phyloP scores from a whole-genome alignment of 257 asterid species.

The Capsicum pubescens region DNA sequence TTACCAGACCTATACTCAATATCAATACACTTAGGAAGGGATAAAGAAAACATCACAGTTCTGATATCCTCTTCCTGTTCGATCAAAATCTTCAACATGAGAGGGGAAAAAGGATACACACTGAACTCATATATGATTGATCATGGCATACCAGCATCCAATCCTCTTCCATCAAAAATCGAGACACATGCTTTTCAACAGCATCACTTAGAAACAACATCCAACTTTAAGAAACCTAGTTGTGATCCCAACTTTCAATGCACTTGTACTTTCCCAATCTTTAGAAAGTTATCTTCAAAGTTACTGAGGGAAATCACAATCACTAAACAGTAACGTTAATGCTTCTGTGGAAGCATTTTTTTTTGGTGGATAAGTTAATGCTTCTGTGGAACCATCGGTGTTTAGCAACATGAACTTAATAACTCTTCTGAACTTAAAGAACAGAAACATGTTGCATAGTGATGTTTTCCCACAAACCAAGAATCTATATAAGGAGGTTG shows the following conservation, averaged over 20 bases:
- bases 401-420: background rate
- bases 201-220: background rate
- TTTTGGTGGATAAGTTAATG: background rate
- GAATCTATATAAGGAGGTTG: background rate
- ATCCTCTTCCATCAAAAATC: background rate
- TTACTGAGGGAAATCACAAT: background rate
- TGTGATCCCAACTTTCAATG: background rate
- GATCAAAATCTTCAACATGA: conserved; percentile 11
- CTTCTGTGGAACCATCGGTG: background rate
- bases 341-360: background rate
- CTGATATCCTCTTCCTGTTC: conserved; percentile 8
- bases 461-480: background rate
- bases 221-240: background rate
- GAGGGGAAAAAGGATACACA: background rate
- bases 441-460: background rate
- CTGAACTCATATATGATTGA: background rate
- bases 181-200: background rate
- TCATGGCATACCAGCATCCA: background rate
- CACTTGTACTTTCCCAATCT: background rate
- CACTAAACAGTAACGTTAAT: background rate
- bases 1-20: background rate
- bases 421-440: background rate
- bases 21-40: conserved; percentile 19
- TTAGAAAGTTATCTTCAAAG: background rate
- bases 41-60: background rate